A percentile compares a stretch with the other conserved stretches of the same genome.
phyloP scores from a whole-genome alignment of 164 flowering plant genomes.

The Tinospora cordifolia region DNA sequence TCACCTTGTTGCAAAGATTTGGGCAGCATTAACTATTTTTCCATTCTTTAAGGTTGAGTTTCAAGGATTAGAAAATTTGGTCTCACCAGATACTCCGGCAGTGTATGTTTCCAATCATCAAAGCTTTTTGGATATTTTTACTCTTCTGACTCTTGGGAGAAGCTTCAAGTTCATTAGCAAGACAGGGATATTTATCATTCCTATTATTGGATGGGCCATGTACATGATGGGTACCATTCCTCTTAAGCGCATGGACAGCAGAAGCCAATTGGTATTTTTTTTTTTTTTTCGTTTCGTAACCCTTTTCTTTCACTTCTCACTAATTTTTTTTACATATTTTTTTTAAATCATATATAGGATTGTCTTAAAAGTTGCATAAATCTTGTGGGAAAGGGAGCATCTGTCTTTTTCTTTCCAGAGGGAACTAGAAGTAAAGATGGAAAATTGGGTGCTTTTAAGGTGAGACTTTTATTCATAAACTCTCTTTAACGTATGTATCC shows the following conservation, averaged over 20 bases:
- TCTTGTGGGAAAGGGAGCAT: constrained; percentile 69
- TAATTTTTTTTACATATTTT: not conserved
- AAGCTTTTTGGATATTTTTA: constrained; percentile 80
- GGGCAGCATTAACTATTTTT: constrained; percentile 57
- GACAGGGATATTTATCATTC: constrained; percentile 66
- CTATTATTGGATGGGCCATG: constrained; percentile 97
- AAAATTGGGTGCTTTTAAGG: constrained; percentile 75
- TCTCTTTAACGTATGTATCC: not conserved
- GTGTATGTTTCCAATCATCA: constrained; percentile 95
- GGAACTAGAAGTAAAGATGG: constrained; percentile 93
- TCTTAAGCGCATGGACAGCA: constrained; percentile 80
- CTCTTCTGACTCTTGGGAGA: constrained; percentile 78
- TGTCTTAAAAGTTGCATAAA: constrained; percentile 78
- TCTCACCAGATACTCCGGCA: constrained; percentile 66
- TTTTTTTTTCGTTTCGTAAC: constrained; percentile 8
- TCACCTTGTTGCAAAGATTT: constrained; percentile 65
- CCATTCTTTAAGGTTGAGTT: constrained; percentile 55
- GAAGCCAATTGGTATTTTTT: constrained; percentile 78
- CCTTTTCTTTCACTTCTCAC: not conserved
- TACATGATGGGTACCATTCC: constrained; percentile 75
- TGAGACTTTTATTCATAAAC: constrained; percentile 18
- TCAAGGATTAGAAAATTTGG: constrained; percentile 87
- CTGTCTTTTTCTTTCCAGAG: constrained; percentile 96
- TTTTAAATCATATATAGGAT: constrained; percentile 40
- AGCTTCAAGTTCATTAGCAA: constrained; percentile 93